These are phyloP conservation scores for Takashimella tepidaria DNA, from an alignment of 1,284 basidiomycete genomes.

Conservation along the genomic window DNA sequence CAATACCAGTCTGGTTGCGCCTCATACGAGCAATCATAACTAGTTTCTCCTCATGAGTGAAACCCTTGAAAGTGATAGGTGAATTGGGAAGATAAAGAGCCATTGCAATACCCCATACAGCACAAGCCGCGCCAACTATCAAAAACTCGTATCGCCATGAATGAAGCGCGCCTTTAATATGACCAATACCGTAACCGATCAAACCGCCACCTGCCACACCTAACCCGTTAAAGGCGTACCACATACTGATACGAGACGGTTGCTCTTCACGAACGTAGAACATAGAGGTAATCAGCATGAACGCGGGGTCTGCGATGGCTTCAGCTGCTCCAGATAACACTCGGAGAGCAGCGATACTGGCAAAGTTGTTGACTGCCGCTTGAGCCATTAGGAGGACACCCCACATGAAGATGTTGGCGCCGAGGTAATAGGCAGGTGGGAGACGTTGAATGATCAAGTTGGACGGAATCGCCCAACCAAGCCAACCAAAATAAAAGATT, in stretches of 20 bases:
- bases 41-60: slow-evolving; percentile 47
- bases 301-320: slow-evolving; percentile 48
- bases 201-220: slow-evolving; percentile 44
- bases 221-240: slow-evolving; percentile 46
- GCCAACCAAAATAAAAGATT: slow-evolving; percentile 53
- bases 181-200: slow-evolving; percentile 34
- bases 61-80: slow-evolving; percentile 36
- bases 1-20: slow-evolving; percentile 48
- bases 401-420: slow-evolving; percentile 52
- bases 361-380: slow-evolving; percentile 50
- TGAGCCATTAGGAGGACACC: slow-evolving; percentile 47
- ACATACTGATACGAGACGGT: slow-evolving; percentile 39
- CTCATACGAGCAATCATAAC: slow-evolving; percentile 48
- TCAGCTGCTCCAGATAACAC: slow-evolving; percentile 50
- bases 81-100: slow-evolving; percentile 43
- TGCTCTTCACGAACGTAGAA: slow-evolving; percentile 46
- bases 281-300: slow-evolving; percentile 41
- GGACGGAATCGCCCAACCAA: slow-evolving; percentile 52
- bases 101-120: slow-evolving; percentile 38
- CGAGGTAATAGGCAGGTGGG: slow-evolving; percentile 51
- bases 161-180: slow-evolving; percentile 44
- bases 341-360: slow-evolving; percentile 48
- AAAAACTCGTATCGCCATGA: slow-evolving; percentile 48
- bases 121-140: slow-evolving; percentile 44
- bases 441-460: slow-evolving; percentile 52